Base-by-base conservation (phyloP, 2,329 filamentous ascomycete species). In the Sporothrix curviconia region DNA sequence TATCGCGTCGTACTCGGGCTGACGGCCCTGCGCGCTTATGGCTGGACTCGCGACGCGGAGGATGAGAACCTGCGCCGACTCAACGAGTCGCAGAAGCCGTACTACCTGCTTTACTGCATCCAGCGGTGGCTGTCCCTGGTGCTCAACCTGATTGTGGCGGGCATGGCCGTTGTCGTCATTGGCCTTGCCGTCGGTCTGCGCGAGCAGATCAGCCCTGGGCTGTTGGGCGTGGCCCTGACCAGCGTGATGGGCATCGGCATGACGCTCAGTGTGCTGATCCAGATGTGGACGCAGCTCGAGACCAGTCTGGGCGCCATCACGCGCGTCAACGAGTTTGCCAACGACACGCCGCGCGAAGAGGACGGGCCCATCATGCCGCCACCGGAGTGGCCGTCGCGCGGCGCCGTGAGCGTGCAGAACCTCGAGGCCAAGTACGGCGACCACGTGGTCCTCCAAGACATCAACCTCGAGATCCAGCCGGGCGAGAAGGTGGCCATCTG, bases 21-120 rank as follows among this genome's bases (percentile, higher is more conserved):
- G 2, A 70, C 70, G 0, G 80, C 77, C 0, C 70, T 82, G 9
- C 74, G 81, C 9, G 78, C 81, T 1, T 84, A 82, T 59, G 75
- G 75, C 3, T 84, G 80, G 81, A 69, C 76, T 37, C 63, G 68
- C 1, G 64, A 67, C 6, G 71, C 75, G 55, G 68, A 75, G 15
- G 63, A 73, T 28, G 72, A 72, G 59, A 81, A 80, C 56, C 66
- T 76, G 15, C 60, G 63, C 4, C 70, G 80, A 0, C 68, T 85
- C 1, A 78, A 84, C 59, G 67, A 68, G 6, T 81, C 81, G 0
- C 82, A 85, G 62, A 68, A 71, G 22, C 81, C 82, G 0, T 80
- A 78, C 51, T 85, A 85, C 62, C 71, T 83, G 0, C 71, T 84
- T 6, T 78, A 74, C 57, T 76, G 76, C 39, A 74, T 83, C 3